phyloP scores from a whole-genome alignment of 2,329 filamentous ascomycete genomes.

The Rutstroemia sp. region DNA sequence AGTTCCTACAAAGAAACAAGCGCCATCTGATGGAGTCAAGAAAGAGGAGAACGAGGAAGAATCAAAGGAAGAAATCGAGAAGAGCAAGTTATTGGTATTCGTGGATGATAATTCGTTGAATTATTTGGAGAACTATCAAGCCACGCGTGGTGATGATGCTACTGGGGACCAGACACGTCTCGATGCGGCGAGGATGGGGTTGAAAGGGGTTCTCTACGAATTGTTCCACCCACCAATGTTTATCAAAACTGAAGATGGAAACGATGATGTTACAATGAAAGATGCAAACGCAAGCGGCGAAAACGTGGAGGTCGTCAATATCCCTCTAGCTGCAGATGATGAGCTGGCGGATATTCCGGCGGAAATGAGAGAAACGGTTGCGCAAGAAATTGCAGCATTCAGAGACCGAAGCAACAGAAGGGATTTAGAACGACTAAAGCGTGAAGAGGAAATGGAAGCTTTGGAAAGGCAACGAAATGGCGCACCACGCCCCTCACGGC shows the following conservation, averaged over 20 bases:
- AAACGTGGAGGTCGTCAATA: constrained; percentile 79
- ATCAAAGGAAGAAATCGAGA: constrained; percentile 45
- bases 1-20: constrained; percentile 72
- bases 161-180: constrained; percentile 58
- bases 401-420: constrained; percentile 82
- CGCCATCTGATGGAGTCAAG: constrained; percentile 37
- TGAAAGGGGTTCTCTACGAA: constrained; percentile 62
- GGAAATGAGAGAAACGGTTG: constrained; percentile 92
- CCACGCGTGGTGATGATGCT: constrained; percentile 54
- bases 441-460: constrained; percentile 89
- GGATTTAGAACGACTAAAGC: constrained; percentile 77
- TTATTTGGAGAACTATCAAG: constrained; percentile 77
- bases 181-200: constrained; percentile 58
- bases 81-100: constrained; percentile 61
- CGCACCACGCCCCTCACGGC: constrained; percentile 54
- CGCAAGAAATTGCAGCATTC: constrained; percentile 89
- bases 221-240: constrained; percentile 60
- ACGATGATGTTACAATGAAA: constrained; percentile 64
- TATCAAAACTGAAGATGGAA: constrained; percentile 44
- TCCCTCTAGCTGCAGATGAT: constrained; percentile 80
- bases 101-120: constrained; percentile 77
- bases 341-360: constrained; percentile 92
- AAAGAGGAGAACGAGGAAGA: constrained; percentile 35
- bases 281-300: constrained; percentile 51
- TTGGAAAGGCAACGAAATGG: constrained; percentile 70